Percentiles rank a stretch among this genome's conserved stretches.
phyloP scores from a whole-genome alignment of 805 yeast genomes.

The Cyberlindnera suaveolens region DNA sequence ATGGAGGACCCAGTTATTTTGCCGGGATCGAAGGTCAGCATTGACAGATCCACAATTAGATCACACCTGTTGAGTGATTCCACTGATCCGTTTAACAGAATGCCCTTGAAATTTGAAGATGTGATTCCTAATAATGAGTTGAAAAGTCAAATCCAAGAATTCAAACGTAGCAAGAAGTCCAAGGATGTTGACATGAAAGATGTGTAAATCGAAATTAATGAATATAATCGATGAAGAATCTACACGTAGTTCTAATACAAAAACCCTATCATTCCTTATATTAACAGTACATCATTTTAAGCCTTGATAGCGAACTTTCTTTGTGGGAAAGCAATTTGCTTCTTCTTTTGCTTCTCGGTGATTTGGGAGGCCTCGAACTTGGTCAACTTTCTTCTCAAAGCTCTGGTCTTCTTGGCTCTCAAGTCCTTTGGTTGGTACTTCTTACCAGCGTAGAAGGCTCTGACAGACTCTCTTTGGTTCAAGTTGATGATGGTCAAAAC shows the following conservation, averaged over 20 bases:
- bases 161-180: conserved; percentile 11
- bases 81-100: conserved; percentile 95
- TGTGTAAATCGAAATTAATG: conserved; percentile 2
- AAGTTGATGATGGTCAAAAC: conserved; percentile 95
- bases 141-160: conserved; percentile 52
- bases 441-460: conserved; percentile 91
- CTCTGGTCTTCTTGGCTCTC: conserved; percentile 99
- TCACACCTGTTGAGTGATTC: conserved; percentile 91
- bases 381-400: conserved; percentile 95
- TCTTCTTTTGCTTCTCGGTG: conserved; percentile 90
- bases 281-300: conserved; percentile 37
- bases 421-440: conserved; percentile 97
- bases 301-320: conserved; percentile 99
- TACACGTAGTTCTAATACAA: not conserved
- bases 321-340: conserved; percentile 93
- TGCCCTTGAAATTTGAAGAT: conserved; percentile 85
- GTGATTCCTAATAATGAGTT: conserved; percentile 74
- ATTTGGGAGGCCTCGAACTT: conserved; percentile 72
- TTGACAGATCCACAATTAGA: conserved; percentile 88
- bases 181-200: conserved; percentile 11
- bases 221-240: no score
- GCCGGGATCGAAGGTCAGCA: conserved; percentile 78
- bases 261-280: conserved; percentile 24
- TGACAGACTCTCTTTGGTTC: conserved; percentile 92
- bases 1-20: conserved; percentile 96